Evolutionary conservation across 2,329 filamentous ascomycete genomes (phyloP), one percentile per base, ranked within the genome.

Genomic region (Geosmithia morbida): DNA sequence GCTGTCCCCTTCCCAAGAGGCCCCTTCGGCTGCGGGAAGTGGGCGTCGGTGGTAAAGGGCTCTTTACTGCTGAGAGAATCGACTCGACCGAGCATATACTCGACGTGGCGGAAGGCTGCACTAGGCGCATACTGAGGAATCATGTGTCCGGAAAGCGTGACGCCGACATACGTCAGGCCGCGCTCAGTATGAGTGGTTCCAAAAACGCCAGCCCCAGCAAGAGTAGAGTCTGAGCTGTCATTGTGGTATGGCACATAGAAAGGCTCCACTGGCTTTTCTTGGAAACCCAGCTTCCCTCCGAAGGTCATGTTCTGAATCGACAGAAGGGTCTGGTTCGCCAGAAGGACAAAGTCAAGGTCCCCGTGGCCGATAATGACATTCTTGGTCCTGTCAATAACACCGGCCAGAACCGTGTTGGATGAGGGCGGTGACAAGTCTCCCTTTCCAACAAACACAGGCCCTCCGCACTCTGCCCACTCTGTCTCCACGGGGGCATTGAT

Each of bases 221-320:
- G 81, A 17, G 43, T 41, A 29, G 50, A 51, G 3, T 41, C 45
- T 2, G 46, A 29, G 41, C 43, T 43, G n/a, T 26, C 40, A 40
- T n/a, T 46, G 30, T 54, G 52, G 19, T 52, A 51, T 0, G 84
- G 84, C 0, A 88, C 81, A 59, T 75, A 85, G 56, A 87, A 81
- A 2, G 80, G 75, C 46, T 77, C 71, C 2, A 59, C 58, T 0
- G 84, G 85, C 1, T 64, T 61, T 1, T 60, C 57, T 52, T 79
- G 73, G 68, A 89, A 88, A 0, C 85, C 85, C 44, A 83, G 75
- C 39, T 69, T 59, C 7, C 83, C 84, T 51, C 77, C 76, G 77
- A 79, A 89, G 0, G 83, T 88, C 79, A 87, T 86, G 66, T 88
- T 89, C 60, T 89, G 84, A 50, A 88, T 81, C 1, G 75, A 72